phyloP scores from a whole-genome alignment of 768 basidiomycete genomes.

The Phaffia tasmanica region DNA sequence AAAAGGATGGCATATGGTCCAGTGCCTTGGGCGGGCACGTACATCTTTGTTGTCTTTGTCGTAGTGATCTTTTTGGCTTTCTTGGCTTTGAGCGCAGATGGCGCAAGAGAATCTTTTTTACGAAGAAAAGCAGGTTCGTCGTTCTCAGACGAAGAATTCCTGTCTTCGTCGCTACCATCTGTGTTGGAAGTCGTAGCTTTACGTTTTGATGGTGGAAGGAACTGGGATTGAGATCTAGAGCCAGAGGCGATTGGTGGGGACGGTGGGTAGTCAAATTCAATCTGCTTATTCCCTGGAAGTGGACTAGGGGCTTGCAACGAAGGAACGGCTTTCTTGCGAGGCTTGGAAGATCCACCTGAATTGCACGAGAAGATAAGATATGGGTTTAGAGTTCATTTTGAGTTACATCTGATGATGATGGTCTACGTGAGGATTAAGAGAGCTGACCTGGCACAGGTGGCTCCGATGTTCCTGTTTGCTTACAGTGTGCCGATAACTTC shows the following conservation, averaged over 20 bases:
- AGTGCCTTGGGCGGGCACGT: conserved; percentile 11
- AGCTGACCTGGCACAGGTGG: not conserved
- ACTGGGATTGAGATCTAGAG: not conserved
- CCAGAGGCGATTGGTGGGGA: not conserved
- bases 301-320: no score
- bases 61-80: conserved; percentile 6
- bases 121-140: not conserved
- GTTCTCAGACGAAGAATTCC: not conserved
- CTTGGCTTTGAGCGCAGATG: conserved; percentile 1
- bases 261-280: not conserved
- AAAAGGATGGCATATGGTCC: conserved; percentile 24
- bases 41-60: conserved; percentile 9
- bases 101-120: not conserved
- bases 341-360: no score
- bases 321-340: no score
- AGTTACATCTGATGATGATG: no score
- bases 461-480: not conserved
- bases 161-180: not conserved
- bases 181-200: not conserved
- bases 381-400: no score
- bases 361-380: no score
- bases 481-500: not conserved
- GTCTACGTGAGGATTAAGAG: no score
- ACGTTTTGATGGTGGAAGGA: not conserved
- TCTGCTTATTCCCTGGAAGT: no score